These are phyloP conservation scores for Allodekkera sacchari DNA, from an alignment of 805 yeast genomes.

Conservation along the genomic window DNA sequence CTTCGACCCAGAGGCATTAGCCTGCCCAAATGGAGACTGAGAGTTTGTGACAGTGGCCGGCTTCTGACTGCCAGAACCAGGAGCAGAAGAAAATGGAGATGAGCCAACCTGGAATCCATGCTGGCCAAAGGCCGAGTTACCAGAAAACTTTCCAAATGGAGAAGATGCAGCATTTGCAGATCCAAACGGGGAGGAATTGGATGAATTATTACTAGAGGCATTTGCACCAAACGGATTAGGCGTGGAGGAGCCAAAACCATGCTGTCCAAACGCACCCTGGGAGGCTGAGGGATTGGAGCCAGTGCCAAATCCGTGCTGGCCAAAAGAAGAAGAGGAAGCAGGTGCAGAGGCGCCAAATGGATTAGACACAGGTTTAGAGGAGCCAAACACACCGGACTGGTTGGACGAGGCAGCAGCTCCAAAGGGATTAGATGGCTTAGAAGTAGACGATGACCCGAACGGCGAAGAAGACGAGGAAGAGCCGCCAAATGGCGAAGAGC, in stretches of 20 bases:
- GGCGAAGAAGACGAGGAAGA: slow-evolving; percentile 7
- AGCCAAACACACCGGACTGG: slow-evolving; percentile 10
- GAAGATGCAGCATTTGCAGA: slow-evolving; percentile 7
- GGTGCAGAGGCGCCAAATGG: slow-evolving; percentile 8
- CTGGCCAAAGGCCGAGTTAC: slow-evolving; percentile 8
- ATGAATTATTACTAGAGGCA: too few relatives aligned
- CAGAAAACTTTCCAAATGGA: slow-evolving; percentile 11
- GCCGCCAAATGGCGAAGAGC: slow-evolving; percentile 13
- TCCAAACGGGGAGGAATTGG: too few relatives aligned
- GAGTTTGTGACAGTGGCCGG: too few relatives aligned
- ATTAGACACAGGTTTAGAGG: slow-evolving; percentile 1
- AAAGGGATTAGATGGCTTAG: slow-evolving; percentile 7
- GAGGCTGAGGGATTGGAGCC: slow-evolving; percentile 1
- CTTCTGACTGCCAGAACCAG: slow-evolving; percentile 9
- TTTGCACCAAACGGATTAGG: too few relatives aligned
- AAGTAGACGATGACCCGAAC: slow-evolving; percentile 13
- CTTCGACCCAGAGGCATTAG: too few relatives aligned
- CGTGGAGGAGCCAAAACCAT: slow-evolving; percentile 3
- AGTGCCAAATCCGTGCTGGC: slow-evolving; percentile 1
- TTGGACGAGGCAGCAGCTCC: slow-evolving; percentile 4
- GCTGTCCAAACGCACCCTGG: slow-evolving; percentile 1
- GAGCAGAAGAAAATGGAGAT: slow-evolving; percentile 7
- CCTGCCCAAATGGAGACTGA: too few relatives aligned
- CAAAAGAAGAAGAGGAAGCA: slow-evolving; percentile 1
- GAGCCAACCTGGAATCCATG: slow-evolving; percentile 1